These are phyloP conservation scores for Aspergillus conjunctus DNA, from an alignment of 495 filamentous ascomycete genomes.

Conservation along the genomic window DNA sequence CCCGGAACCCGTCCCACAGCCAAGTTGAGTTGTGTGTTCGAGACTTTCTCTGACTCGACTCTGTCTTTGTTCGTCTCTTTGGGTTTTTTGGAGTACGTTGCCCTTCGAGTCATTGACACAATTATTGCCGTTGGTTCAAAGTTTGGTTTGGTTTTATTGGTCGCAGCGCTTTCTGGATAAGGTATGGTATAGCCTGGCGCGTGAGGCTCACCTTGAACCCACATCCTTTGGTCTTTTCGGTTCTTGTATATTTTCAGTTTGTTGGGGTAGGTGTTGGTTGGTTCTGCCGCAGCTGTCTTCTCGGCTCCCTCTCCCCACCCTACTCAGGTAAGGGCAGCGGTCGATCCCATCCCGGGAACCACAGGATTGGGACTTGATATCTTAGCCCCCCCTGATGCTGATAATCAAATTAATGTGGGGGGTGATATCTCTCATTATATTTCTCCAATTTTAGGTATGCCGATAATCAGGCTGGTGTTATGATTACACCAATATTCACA, in stretches of 20 bases:
- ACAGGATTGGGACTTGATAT: conserved; percentile 11
- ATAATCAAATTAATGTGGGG: conserved; percentile 3
- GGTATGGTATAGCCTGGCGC: background rate
- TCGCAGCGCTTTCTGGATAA: background rate
- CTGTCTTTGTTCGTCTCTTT: no score
- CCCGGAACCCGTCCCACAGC: background rate
- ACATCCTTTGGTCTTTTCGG: background rate
- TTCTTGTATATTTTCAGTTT: no score
- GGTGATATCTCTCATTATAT: background rate
- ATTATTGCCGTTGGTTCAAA: no score
- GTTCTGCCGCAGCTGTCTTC: background rate
- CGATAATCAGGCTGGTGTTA: no score
- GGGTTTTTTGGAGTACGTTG: no score
- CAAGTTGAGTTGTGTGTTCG: background rate
- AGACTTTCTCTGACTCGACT: no score
- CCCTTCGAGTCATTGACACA: no score
- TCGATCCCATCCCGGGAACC: conserved; percentile 10
- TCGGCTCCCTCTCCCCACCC: background rate
- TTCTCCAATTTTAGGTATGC: no score
- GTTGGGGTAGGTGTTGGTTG: background rate
- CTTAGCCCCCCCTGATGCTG: background rate
- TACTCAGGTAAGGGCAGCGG: background rate
- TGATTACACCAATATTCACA: no score
- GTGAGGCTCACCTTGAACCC: conserved; percentile 3
- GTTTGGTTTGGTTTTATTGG: background rate